Evolutionary conservation across 176 grass and related monocot genomes (phyloP).

Genomic region (Bolboschoenus planiculmis): DNA sequence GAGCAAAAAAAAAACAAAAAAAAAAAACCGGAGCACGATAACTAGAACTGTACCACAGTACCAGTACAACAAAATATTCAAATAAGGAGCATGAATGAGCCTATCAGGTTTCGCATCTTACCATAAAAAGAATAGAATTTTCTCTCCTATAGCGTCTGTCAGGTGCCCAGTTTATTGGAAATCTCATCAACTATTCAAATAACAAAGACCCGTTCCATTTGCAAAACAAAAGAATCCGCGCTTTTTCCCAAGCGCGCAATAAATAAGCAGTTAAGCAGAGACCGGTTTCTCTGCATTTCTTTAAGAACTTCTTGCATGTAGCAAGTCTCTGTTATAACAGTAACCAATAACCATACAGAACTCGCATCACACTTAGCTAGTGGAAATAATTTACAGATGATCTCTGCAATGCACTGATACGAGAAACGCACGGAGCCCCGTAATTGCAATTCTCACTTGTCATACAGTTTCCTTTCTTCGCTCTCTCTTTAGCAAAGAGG

Average conservation of each 20-base stretch:
- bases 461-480: neutral
- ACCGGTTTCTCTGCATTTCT: neutral
- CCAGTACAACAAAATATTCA: too few species aligned
- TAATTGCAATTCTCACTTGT: neutral
- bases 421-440: neutral
- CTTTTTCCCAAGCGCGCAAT: neutral
- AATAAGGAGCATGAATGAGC: too few species aligned
- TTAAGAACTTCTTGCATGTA: neutral
- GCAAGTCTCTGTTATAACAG: neutral
- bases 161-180: too few species aligned
- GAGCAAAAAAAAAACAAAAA: too few species aligned
- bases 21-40: too few species aligned
- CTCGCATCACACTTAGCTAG: too few species aligned
- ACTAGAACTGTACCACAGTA: too few species aligned
- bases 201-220: neutral
- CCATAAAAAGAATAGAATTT: too few species aligned
- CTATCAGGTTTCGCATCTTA: too few species aligned
- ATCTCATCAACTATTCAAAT: neutral
- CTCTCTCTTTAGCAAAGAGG: too few species aligned
- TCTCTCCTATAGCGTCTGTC: too few species aligned
- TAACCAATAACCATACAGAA: neutral
- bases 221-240: neutral
- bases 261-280: neutral
- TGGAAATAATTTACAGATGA: neutral
- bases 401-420: too few species aligned